These are phyloP conservation scores for Pseudotsuga menziesii DNA, from an alignment of 75 land plant species.

Conservation along the genomic window DNA sequence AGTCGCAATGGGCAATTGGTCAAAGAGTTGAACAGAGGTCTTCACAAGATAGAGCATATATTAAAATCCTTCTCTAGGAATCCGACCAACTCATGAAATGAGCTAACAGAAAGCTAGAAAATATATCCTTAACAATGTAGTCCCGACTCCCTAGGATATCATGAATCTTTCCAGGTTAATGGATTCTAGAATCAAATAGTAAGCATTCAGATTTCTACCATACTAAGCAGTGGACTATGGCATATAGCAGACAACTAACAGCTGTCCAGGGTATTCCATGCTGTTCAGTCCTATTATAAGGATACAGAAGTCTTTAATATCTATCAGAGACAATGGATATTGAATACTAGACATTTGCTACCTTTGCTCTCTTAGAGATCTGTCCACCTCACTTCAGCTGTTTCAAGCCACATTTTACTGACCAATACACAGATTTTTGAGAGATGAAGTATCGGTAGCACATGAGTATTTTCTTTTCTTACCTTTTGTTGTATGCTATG, in stretches of 20 bases:
- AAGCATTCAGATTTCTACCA: background rate
- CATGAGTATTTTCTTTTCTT: background rate
- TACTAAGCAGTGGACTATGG: background rate
- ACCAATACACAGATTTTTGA: background rate
- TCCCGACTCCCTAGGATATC: background rate
- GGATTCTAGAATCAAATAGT: background rate
- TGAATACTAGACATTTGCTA: background rate
- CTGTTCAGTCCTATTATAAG: background rate
- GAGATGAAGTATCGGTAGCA: background rate
- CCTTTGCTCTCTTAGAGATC: background rate
- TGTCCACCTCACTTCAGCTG: background rate
- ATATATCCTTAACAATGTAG: background rate
- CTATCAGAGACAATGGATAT: background rate
- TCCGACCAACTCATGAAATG: too few relatives aligned
- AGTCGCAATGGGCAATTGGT: background rate
- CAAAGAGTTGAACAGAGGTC: background rate
- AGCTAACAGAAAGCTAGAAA: background rate
- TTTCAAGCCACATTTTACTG: too few relatives aligned
- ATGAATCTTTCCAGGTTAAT: background rate
- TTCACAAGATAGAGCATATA: too few relatives aligned
- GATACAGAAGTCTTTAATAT: background rate
- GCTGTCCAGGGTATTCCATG: background rate
- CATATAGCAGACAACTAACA: background rate
- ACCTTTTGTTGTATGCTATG: background rate
- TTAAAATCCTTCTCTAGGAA: too few relatives aligned